Evolutionary conservation across 2,329 filamentous ascomycete genomes (phyloP).

Genomic region (Tolypocladium nubicola): DNA sequence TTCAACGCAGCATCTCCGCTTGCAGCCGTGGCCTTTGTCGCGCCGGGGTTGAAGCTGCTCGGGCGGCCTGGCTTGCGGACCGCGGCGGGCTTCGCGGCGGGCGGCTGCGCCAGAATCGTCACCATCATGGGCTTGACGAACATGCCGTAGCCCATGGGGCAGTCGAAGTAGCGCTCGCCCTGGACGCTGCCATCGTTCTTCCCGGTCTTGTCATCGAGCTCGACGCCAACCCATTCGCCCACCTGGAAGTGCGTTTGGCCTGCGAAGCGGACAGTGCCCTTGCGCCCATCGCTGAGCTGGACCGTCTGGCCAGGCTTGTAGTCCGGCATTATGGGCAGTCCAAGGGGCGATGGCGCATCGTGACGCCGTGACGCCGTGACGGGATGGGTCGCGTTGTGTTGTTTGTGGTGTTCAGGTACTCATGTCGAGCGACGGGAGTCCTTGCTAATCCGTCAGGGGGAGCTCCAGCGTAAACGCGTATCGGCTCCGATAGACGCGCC

Average conservation of each 20-base stretch:
- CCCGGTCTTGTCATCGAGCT: constrained; percentile 69
- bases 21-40: constrained; percentile 25
- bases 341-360: constrained; percentile 19
- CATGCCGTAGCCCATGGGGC: constrained; percentile 65
- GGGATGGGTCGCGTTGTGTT: background rate
- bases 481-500: background rate
- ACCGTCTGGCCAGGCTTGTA: constrained; percentile 62
- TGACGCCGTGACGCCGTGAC: constrained; percentile 8
- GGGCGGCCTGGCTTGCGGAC: constrained; percentile 34
- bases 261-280: constrained; percentile 69
- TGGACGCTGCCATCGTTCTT: constrained; percentile 94
- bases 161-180: constrained; percentile 82
- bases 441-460: background rate
- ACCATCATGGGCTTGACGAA: constrained; percentile 71
- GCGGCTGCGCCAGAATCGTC: constrained; percentile 42
- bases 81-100: constrained; percentile 23
- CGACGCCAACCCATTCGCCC: constrained; percentile 83
- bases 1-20: constrained; percentile 39
- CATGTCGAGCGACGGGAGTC: background rate
- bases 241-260: constrained; percentile 70
- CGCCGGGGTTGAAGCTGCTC: constrained; percentile 34
- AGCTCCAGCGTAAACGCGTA: background rate
- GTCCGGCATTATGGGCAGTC: constrained; percentile 38
- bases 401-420: background rate
- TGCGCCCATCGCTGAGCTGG: constrained; percentile 67